Conservation (phyloP, 306 rosid genomes). For the Prosopis cineraria region DNA sequence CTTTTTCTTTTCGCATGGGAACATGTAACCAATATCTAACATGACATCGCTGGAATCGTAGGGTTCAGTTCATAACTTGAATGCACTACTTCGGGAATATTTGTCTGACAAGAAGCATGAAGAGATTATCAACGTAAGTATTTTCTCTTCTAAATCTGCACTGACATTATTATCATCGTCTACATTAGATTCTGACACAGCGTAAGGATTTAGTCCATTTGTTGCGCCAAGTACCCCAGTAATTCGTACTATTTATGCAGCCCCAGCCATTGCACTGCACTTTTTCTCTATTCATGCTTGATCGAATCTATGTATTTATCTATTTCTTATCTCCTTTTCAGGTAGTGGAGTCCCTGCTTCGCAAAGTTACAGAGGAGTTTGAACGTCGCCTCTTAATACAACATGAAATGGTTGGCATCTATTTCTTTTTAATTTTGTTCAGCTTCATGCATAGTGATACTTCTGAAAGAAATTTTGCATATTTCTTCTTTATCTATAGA, state of each 20-base stretch:
- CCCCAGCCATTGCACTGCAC: background rate
- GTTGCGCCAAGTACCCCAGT: background rate
- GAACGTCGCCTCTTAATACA: slow-evolving; percentile 61
- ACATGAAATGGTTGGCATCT: slow-evolving; percentile 55
- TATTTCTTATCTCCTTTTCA: slow-evolving; percentile 29
- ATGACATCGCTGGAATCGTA: slow-evolving; percentile 41
- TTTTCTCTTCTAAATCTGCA: slow-evolving; percentile 3
- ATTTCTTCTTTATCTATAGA: slow-evolving; percentile 1
- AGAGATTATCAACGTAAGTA: slow-evolving; percentile 79
- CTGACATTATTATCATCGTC: background rate
- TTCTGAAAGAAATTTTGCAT: background rate
- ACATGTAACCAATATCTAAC: background rate
- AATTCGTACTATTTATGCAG: background rate
- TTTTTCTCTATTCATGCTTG: background rate
- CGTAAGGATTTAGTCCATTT: background rate
- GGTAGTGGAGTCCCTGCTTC: slow-evolving; percentile 76
- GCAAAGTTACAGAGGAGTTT: slow-evolving; percentile 86
- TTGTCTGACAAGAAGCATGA: slow-evolving; percentile 71
- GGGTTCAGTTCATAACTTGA: slow-evolving; percentile 65
- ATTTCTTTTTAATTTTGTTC: slow-evolving; percentile 13
- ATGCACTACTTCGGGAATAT: slow-evolving; percentile 58
- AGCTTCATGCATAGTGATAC: background rate
- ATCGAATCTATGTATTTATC: background rate
- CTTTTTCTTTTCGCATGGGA: background rate
- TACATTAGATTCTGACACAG: background rate